These are phyloP conservation scores for Coniochaeta ligniaria DNA, from an alignment of 2,329 filamentous ascomycete species.

Conservation along the genomic window DNA sequence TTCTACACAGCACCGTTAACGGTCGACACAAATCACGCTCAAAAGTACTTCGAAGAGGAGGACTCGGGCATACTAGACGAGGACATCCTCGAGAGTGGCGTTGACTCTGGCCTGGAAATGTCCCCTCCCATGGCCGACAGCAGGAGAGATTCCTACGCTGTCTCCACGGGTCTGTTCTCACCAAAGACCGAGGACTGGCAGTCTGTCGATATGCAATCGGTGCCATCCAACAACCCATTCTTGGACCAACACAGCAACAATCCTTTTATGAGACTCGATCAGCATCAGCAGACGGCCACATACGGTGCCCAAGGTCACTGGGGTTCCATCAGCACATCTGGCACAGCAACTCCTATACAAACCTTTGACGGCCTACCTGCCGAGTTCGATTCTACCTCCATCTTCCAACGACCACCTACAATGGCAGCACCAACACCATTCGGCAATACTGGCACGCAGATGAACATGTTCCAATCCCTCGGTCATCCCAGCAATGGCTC, in stretches of 20 bases:
- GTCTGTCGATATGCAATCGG: slow-evolving; percentile 56
- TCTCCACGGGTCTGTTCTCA: slow-evolving; percentile 52
- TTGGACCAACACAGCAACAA: slow-evolving; percentile 50
- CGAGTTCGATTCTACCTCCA: slow-evolving; percentile 45
- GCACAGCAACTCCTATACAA: slow-evolving; percentile 67
- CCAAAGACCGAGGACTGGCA: slow-evolving; percentile 60
- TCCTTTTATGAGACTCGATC: slow-evolving; percentile 60
- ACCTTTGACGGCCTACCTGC: slow-evolving; percentile 57
- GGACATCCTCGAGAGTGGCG: slow-evolving; percentile 47
- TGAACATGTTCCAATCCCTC: slow-evolving; percentile 45
- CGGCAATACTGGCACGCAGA: slow-evolving; percentile 39
- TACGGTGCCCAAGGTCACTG: slow-evolving; percentile 42
- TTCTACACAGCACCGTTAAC: slow-evolving; percentile 43
- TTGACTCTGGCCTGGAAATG: slow-evolving; percentile 57
- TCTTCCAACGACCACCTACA: slow-evolving; percentile 40
- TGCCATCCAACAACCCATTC: slow-evolving; percentile 58
- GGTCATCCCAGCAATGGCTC: slow-evolving; percentile 36
- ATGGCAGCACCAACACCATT: slow-evolving; percentile 49
- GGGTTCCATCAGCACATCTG: slow-evolving; percentile 49
- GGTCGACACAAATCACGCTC: slow-evolving; percentile 45
- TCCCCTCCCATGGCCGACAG: slow-evolving; percentile 56
- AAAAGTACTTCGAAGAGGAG: slow-evolving; percentile 56
- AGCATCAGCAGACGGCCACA: slow-evolving; percentile 28
- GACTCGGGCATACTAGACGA: slow-evolving; percentile 55
- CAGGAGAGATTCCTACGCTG: slow-evolving; percentile 56